Percentiles rank a stretch among this genome's conserved stretches.
phyloP scores from a whole-genome alignment of 106 monocot species.

The Chionographis japonica region DNA sequence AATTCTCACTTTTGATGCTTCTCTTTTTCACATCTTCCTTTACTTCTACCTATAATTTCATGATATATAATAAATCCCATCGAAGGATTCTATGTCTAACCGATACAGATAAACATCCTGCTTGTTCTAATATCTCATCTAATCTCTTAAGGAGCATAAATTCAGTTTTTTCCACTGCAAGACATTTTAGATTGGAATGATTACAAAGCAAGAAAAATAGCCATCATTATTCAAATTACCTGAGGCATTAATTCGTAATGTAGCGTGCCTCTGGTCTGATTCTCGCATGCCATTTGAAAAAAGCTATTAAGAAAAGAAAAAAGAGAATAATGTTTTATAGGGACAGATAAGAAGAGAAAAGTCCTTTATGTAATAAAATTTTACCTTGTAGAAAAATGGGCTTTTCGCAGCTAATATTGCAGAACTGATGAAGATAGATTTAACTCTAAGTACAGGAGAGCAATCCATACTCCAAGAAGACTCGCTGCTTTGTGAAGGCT shows the following conservation, averaged over 20 bases:
- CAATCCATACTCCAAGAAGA: slow-evolving; percentile 54
- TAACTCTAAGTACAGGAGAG: slow-evolving; percentile 41
- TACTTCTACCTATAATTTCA: no score
- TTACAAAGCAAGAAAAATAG: background rate
- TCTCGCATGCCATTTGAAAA: slow-evolving; percentile 84
- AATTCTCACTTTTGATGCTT: no score
- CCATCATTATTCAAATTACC: slow-evolving; percentile 21
- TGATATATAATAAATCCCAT: no score
- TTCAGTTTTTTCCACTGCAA: no score
- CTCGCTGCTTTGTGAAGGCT: slow-evolving; percentile 32
- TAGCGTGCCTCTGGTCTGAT: slow-evolving; percentile 74
- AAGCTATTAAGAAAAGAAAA: slow-evolving; percentile 33
- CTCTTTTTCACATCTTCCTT: no score
- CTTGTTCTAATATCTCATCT: no score
- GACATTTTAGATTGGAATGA: no score
- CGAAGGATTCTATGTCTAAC: no score
- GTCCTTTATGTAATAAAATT: background rate
- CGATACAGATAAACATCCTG: no score
- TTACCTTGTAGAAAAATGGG: slow-evolving; percentile 56
- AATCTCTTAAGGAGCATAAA: no score
- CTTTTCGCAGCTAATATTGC: slow-evolving; percentile 54
- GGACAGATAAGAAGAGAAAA: background rate
- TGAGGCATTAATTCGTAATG: slow-evolving; percentile 60
- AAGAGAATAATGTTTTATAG: background rate
- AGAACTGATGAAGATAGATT: slow-evolving; percentile 46